Conservation (phyloP, 1,284 basidiomycete species). For the Butyriboletus regius region DNA sequence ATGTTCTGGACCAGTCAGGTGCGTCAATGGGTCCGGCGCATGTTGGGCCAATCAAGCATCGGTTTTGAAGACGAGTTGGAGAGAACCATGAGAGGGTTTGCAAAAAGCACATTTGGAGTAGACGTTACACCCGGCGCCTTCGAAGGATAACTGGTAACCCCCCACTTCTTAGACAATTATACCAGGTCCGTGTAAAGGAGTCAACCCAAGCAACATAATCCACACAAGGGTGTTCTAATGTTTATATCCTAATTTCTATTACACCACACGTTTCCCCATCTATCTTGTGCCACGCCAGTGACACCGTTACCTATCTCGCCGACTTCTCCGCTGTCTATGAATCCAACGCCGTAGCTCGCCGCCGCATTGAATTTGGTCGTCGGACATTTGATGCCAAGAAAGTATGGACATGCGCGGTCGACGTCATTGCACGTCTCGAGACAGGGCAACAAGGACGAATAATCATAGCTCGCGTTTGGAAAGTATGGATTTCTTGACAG, state of each 20-base stretch:
- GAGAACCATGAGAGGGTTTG: slow-evolving; percentile 50
- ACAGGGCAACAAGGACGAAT: slow-evolving; percentile 67
- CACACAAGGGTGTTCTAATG: background rate
- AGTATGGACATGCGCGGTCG: slow-evolving; percentile 69
- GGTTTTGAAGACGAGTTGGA: slow-evolving; percentile 65
- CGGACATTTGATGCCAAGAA: slow-evolving; percentile 70
- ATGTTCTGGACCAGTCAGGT: slow-evolving; percentile 52
- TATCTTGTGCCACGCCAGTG: slow-evolving; percentile 55
- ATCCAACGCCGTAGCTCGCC: slow-evolving; percentile 70
- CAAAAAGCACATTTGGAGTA: slow-evolving; percentile 54
- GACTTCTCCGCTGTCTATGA: slow-evolving; percentile 49
- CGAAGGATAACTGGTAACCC: slow-evolving; percentile 25
- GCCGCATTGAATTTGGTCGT: slow-evolving; percentile 54
- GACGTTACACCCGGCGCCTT: slow-evolving; percentile 44
- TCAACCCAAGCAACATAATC: background rate
- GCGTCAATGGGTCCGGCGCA: slow-evolving; percentile 40
- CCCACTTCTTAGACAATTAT: background rate
- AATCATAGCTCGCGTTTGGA: slow-evolving; percentile 40
- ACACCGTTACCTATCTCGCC: slow-evolving; percentile 42
- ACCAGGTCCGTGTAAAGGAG: background rate
- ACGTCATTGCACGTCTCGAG: slow-evolving; percentile 67
- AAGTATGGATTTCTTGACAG: slow-evolving; percentile 44
- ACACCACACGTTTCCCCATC: slow-evolving; percentile 78
- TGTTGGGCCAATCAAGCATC: slow-evolving; percentile 29
- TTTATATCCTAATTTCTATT: slow-evolving; percentile 35